phyloP scores from a whole-genome alignment of 2,329 filamentous ascomycete species.

The Volutella citrinella region DNA sequence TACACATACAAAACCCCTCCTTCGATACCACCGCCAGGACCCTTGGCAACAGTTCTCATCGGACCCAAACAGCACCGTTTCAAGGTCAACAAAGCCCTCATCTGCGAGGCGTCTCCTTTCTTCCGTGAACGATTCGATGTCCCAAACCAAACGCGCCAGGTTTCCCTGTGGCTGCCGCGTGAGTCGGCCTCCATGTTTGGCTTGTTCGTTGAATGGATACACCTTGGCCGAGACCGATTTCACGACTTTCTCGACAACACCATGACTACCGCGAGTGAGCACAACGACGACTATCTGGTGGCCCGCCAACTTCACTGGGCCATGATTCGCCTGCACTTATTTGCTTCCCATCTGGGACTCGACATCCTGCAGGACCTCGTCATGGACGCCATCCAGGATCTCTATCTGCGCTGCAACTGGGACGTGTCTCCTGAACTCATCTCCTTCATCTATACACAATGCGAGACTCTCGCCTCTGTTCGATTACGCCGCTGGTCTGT shows the following conservation, averaged over 20 bases:
- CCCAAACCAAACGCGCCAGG: constrained; percentile 22
- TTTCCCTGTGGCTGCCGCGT: constrained; percentile 40
- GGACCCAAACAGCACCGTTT: constrained; percentile 41
- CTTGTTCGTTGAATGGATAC: constrained; percentile 52
- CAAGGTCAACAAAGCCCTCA: constrained; percentile 40
- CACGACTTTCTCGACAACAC: constrained; percentile 41
- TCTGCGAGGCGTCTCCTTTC: constrained; percentile 46
- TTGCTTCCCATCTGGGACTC: constrained; percentile 50
- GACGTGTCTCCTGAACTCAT: constrained; percentile 52
- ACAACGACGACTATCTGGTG: constrained; percentile 25
- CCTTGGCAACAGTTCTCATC: constrained; percentile 37
- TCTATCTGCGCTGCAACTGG: constrained; percentile 58
- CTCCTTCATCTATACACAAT: constrained; percentile 51
- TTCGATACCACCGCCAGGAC: constrained; percentile 18
- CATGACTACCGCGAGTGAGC: constrained; percentile 29
- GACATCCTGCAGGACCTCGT: constrained; percentile 51
- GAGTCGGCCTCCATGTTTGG: constrained; percentile 52
- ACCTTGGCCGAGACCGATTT: constrained; percentile 39
- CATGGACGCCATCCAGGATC: constrained; percentile 58
- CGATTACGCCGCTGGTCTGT: constrained; percentile 58
- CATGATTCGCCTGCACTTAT: constrained; percentile 55
- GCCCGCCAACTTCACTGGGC: constrained; percentile 51
- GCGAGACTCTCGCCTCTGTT: constrained; percentile 46
- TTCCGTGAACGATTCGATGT: constrained; percentile 46
- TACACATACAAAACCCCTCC: constrained; percentile 23